Percentiles rank a stretch among this genome's conserved stretches.
phyloP scores from a whole-genome alignment of 129 eudicot species.

The Escallonia herrerae region DNA sequence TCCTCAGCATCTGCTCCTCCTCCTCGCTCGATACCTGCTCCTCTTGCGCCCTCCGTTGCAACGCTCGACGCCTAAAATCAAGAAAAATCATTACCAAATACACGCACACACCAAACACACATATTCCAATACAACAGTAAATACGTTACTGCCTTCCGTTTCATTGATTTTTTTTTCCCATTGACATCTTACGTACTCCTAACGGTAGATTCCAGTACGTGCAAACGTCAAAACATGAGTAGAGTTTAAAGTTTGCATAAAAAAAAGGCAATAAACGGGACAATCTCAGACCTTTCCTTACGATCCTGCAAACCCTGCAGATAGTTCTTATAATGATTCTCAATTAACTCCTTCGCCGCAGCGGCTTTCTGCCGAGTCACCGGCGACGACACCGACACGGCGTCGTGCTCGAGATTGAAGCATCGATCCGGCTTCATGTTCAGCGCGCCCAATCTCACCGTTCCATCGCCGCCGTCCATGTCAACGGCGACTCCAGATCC shows the following conservation, averaged over 20 bases:
- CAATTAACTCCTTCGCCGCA: conserved; percentile 81
- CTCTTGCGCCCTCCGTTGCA: conserved; percentile 82
- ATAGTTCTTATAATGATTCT: conserved; percentile 86
- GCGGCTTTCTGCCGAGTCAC: conserved; percentile 86
- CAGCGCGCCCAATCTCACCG: conserved; percentile 32
- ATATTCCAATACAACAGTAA: background rate
- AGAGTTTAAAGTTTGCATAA: no score
- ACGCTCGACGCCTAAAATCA: conserved; percentile 58
- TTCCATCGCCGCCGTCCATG: conserved; percentile 55
- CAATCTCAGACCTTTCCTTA: conserved; percentile 45
- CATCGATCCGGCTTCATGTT: conserved; percentile 47
- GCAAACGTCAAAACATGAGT: no score
- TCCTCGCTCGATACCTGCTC: conserved; percentile 73
- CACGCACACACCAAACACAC: conserved; percentile 6
- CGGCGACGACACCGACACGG: conserved; percentile 70
- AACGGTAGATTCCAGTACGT: no score
- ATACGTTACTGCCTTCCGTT: no score
- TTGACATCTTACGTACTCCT: no score
- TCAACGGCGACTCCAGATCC: conserved; percentile 6
- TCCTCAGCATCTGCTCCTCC: conserved; percentile 72
- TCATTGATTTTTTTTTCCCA: no score
- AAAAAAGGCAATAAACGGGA: background rate
- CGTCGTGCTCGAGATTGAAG: conserved; percentile 60
- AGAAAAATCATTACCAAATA: conserved; percentile 10
- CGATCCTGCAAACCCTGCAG: conserved; percentile 89